These are phyloP conservation scores for Aspergillus sergii DNA, from an alignment of 2,329 filamentous ascomycete genomes.

Conservation along the genomic window DNA sequence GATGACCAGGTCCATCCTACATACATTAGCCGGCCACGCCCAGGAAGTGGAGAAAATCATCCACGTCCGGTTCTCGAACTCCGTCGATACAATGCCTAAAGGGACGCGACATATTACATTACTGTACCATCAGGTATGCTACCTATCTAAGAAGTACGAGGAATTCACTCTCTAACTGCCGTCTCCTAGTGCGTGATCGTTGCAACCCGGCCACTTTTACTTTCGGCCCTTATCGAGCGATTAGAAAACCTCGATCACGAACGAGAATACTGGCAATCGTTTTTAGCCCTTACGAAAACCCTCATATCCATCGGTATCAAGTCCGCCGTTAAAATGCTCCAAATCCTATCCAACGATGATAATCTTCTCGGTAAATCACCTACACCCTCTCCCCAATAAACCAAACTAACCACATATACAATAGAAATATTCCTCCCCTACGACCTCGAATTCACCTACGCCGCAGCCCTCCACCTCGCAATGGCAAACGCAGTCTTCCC, in stretches of 20 bases:
- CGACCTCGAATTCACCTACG: constrained; percentile 43
- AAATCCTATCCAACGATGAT: constrained; percentile 42
- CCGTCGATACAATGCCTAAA: constrained; percentile 39
- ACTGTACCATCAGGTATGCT: constrained; percentile 43
- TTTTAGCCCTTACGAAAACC: constrained; percentile 37
- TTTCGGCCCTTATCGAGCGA: constrained; percentile 43
- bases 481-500: constrained; percentile 45
- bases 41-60: constrained; percentile 45
- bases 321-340: constrained; percentile 43
- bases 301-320: constrained; percentile 47
- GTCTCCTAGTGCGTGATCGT: constrained; percentile 39
- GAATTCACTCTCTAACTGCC: background rate
- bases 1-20: constrained; percentile 38
- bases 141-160: rapidly evolving
- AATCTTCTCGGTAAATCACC: constrained; percentile 37
- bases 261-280: constrained; percentile 34
- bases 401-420: background rate
- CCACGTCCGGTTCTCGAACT: constrained; percentile 35
- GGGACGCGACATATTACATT: constrained; percentile 43
- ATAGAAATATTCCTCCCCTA: constrained; percentile 43
- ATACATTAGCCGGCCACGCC: constrained; percentile 41
- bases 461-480: constrained; percentile 37
- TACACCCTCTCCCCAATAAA: no score
- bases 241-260: constrained; percentile 31
- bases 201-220: constrained; percentile 42